Evolutionary conservation across 148 eudicot genomes (phyloP), one percentile per base, ranked within the genome.

Genomic region (Vaccinium myrtillus): DNA sequence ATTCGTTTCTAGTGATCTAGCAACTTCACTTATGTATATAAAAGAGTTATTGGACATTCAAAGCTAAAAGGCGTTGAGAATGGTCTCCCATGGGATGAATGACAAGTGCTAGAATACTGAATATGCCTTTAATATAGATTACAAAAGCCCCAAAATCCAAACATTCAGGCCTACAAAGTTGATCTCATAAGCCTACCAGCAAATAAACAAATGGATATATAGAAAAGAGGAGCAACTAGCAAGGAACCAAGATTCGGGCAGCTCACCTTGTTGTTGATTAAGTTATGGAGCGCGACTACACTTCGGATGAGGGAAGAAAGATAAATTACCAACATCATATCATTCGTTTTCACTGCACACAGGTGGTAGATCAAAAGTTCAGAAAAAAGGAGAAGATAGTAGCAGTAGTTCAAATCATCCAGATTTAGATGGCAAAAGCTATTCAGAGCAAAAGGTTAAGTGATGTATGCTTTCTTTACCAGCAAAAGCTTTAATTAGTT

Each of bases 241-340:
- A 18, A 81, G 55, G 55, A 46, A 46, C 56, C 83, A 63, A 81
- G 75, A 46, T 65, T 63, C 9, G 9, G 53, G 84, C 32, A 43
- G 76, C 70, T 90, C 77, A 95, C 98, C 98, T 95, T 95, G 89
- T 95, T 95, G 89, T 95, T 95, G 86, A 95, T 95, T 91, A 95
- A 89, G 90, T 94, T 95, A 89, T 95, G 98, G 83, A 95, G 98
- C 51, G 98, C 97, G 75, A 95, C 91, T 78, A 93, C 98, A 85
- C 97, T 94, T 78, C 98, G 89, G 87, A 95, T 94, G 58, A 95
- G 93, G 80, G 98, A 95, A 46, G 98, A 95, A 27, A 95, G 90
- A 87, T 94, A 95, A 69, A 94, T 95, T 74, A 94, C 98, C 89
- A 95, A 89, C 98, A 95, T 95, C 97, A 94, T 94, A 85, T 95